These are phyloP conservation scores for Fusarium falciforme DNA, from an alignment of 2,329 filamentous ascomycete genomes.

Conservation along the genomic window DNA sequence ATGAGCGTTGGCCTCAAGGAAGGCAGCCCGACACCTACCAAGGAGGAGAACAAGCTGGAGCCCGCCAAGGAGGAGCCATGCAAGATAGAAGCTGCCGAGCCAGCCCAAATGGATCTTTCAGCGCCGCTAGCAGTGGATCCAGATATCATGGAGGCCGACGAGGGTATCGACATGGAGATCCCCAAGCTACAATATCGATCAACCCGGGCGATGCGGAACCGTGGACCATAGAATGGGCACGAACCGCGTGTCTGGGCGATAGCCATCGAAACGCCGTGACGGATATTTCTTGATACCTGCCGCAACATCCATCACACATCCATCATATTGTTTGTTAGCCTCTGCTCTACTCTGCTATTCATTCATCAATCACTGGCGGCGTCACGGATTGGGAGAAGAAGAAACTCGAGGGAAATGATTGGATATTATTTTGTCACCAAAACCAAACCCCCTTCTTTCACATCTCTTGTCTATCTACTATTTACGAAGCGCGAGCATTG, in stretches of 20 bases:
- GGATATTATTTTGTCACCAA: constrained; percentile 5
- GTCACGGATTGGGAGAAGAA: constrained; percentile 29
- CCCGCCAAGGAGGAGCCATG: constrained; percentile 35
- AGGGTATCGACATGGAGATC: constrained; percentile 53
- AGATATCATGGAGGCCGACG: constrained; percentile 53
- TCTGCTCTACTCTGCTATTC: constrained; percentile 10
- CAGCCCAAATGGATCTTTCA: constrained; percentile 23
- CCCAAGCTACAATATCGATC: constrained; percentile 58
- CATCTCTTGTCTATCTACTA: constrained; percentile 18
- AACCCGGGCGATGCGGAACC: constrained; percentile 53
- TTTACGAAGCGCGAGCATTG: constrained; percentile 35
- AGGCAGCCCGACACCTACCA: constrained; percentile 34
- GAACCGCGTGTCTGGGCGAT: constrained; percentile 35
- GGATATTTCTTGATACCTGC: background rate
- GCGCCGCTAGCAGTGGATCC: constrained; percentile 49
- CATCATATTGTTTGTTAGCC: constrained; percentile 22
- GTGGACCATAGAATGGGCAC: constrained; percentile 42
- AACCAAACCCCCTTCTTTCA: constrained; percentile 16
- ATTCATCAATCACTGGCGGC: constrained; percentile 38
- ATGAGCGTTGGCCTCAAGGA: constrained; percentile 47
- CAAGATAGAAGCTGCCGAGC: constrained; percentile 41
- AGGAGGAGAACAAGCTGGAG: constrained; percentile 42
- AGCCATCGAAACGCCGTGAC: constrained; percentile 26
- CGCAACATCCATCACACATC: constrained; percentile 7
- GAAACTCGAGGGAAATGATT: background rate